Base-by-base conservation (phyloP, 2,329 filamentous ascomycete genomes). In the Diaporthe capsici region DNA sequence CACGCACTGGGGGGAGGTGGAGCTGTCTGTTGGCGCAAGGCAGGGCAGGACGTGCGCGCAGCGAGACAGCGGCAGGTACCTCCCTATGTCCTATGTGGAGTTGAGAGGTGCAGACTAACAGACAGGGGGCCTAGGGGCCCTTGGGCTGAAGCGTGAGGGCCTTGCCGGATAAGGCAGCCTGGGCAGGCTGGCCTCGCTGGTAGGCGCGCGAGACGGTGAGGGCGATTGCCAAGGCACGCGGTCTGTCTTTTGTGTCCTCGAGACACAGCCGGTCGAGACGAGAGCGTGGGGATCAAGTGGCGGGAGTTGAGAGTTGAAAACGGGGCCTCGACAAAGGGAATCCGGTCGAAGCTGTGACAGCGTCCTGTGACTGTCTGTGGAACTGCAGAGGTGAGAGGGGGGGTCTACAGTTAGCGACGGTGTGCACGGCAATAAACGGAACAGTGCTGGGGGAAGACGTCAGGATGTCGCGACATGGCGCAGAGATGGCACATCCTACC, bases 1-100 rank as follows among this genome's bases (percentile, higher is more conserved):
- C 68, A 76, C 68, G 74, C 73, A 73, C 76, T 67, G 72, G 61
- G 73, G 34, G n/a, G 71, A 71, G 51, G 67, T 70, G 37, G 73
- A 71, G 51, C 49, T 51, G 68, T 47, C 44, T 72, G 71, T 60
- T 51, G 57, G 58, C 57, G 57, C 57, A 61, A 37, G 71, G 31
- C 47, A 61, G 44, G 57, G 71, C 55, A 65, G 58, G 60, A 42
- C 58, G 75, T 71, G 57, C 70, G 58, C 20, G 61, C 55, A 72
- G 67, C 73, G 57, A n/a, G 47, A 61, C 74, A 73, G 73, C 51
- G n/a, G 34, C 22, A 49, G 58, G 72, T 76, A 71, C 72, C 63
- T 51, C 28, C 17, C 42, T 67, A 63, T 17, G 58, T 71, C 70
- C 63, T 71, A 67, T 71, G 63, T 72, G 68, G 51, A 67, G 51